Conservation (phyloP, 2,329 filamentous ascomycete species). For the Sarocladiaceae sp. region DNA sequence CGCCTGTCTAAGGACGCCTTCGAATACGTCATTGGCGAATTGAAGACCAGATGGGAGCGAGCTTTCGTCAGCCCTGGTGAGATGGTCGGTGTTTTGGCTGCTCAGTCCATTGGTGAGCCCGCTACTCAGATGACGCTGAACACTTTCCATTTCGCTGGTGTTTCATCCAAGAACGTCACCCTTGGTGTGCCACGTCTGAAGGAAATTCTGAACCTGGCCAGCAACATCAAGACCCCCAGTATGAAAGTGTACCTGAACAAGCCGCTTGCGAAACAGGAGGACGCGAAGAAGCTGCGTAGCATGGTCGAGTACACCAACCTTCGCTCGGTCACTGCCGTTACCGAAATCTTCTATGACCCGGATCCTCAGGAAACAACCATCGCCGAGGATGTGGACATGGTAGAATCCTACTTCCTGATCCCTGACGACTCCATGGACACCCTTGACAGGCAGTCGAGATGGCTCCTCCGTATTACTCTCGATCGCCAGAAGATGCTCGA, state of each 20-base stretch:
- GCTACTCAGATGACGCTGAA: constrained; percentile 99
- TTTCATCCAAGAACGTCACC: constrained; percentile 98
- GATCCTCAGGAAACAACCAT: constrained; percentile 82
- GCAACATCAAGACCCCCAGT: constrained; percentile 96
- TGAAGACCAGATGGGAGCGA: constrained; percentile 82
- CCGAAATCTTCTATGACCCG: constrained; percentile 97
- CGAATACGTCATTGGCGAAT: constrained; percentile 82
- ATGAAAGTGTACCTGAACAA: constrained; percentile 85
- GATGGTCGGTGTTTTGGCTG: constrained; percentile 96
- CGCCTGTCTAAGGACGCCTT: constrained; percentile 87
- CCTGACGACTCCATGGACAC: constrained; percentile 64
- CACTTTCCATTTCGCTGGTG: constrained; percentile 99
- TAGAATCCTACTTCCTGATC: constrained; percentile 94
- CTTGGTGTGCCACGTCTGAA: constrained; percentile 98
- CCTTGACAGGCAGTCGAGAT: constrained; percentile 76
- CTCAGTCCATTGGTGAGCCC: constrained; percentile 97
- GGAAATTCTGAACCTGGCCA: constrained; percentile 97
- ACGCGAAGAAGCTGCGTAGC: constrained; percentile 79
- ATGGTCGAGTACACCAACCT: constrained; percentile 91
- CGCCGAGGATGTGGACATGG: constrained; percentile 82
- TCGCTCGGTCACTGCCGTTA: constrained; percentile 81
- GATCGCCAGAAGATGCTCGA: constrained; percentile 93
- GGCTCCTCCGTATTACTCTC: constrained; percentile 88
- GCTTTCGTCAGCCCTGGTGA: constrained; percentile 87
- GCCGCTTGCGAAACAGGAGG: constrained; percentile 61